Conservation (phyloP, 2,329 filamentous ascomycete genomes). For the Pestalotiopsis fici region DNA sequence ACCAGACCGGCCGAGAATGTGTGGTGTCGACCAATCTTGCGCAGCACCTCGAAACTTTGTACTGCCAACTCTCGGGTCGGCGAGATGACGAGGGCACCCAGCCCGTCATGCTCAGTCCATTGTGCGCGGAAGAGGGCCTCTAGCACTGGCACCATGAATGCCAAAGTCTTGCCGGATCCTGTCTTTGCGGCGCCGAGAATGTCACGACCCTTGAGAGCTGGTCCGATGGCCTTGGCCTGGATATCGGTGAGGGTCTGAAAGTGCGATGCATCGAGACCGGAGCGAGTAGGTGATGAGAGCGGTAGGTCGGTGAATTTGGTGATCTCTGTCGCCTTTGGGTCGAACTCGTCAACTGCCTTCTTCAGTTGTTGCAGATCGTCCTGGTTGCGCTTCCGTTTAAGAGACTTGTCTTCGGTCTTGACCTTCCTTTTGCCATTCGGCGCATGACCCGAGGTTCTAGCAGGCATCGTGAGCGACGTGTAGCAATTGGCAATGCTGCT, state of each 20-base stretch:
- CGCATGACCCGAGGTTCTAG: background rate
- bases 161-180: slow-evolving; percentile 91
- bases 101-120: slow-evolving; percentile 88
- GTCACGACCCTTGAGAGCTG: slow-evolving; percentile 82
- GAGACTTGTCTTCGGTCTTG: slow-evolving; percentile 29
- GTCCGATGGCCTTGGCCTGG: slow-evolving; percentile 84
- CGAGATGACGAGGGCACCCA: slow-evolving; percentile 90
- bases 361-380: slow-evolving; percentile 40
- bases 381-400: slow-evolving; percentile 43
- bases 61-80: slow-evolving; percentile 94
- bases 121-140: slow-evolving; percentile 88
- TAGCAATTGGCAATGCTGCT: background rate
- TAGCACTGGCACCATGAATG: slow-evolving; percentile 87
- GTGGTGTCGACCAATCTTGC: slow-evolving; percentile 87
- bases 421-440: slow-evolving; percentile 22
- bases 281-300: slow-evolving; percentile 76
- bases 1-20: slow-evolving; percentile 89
- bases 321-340: slow-evolving; percentile 58
- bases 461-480: slow-evolving; percentile 1
- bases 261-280: slow-evolving; percentile 81
- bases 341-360: slow-evolving; percentile 43
- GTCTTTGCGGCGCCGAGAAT: slow-evolving; percentile 95
- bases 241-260: slow-evolving; percentile 91
- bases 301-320: slow-evolving; percentile 82
- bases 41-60: slow-evolving; percentile 93